These are phyloP conservation scores for Croton laevigatus DNA, from an alignment of 441 rosid species.

Conservation along the genomic window DNA sequence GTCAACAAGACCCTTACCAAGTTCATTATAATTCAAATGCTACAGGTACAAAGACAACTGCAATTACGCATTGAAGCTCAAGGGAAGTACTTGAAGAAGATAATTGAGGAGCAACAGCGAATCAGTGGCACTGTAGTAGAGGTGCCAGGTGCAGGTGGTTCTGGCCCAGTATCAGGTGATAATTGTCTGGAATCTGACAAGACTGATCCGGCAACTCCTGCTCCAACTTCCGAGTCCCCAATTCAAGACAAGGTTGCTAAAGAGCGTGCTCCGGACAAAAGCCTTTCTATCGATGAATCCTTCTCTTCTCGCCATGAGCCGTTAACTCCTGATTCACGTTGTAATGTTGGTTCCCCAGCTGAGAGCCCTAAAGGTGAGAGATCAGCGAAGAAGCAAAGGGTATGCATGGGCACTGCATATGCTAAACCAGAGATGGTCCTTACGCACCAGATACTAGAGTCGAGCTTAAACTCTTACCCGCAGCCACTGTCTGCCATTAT, in stretches of 20 bases:
- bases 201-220: slow-evolving; percentile 86
- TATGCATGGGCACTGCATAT: slow-evolving; percentile 34
- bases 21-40: slow-evolving; percentile 17
- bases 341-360: slow-evolving; percentile 48
- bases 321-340: slow-evolving; percentile 79
- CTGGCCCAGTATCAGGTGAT: slow-evolving; percentile 45
- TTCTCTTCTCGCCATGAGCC: slow-evolving; percentile 75
- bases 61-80: slow-evolving; percentile 97
- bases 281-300: slow-evolving; percentile 77
- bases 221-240: slow-evolving; percentile 77
- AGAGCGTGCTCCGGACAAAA: slow-evolving; percentile 60
- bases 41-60: slow-evolving; percentile 94
- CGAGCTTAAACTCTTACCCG: slow-evolving; percentile 66
- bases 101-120: slow-evolving; percentile 95
- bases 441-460: slow-evolving; percentile 72
- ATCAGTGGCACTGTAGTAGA: slow-evolving; percentile 73
- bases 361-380: slow-evolving; percentile 63
- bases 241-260: slow-evolving; percentile 65
- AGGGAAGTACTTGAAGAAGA: slow-evolving; percentile 95
- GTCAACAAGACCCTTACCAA: slow-evolving; percentile 11
- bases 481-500: slow-evolving; percentile 45
- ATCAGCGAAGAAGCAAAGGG: slow-evolving; percentile 61
- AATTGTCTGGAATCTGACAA: slow-evolving; percentile 56
- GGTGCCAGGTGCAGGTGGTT: slow-evolving; percentile 38
- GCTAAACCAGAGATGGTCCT: slow-evolving; percentile 50